A percentile compares a stretch with the other conserved stretches of the same genome.
phyloP scores from a whole-genome alignment of 371 early-diverging fungal genomes.

The Quaeritorhiza haematococci region DNA sequence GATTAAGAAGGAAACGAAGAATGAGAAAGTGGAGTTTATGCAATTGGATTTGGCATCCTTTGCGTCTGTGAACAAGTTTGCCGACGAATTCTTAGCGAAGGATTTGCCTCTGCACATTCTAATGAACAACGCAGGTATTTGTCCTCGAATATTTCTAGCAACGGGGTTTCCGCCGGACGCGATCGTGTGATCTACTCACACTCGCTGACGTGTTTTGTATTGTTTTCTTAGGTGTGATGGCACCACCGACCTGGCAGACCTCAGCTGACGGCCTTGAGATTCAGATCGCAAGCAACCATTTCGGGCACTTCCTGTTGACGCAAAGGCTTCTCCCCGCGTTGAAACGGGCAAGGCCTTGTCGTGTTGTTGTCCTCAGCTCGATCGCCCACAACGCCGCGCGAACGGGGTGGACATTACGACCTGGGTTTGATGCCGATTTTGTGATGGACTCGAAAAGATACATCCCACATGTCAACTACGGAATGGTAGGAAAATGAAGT shows the following conservation, averaged over 20 bases:
- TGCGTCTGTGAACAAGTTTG: constrained; percentile 49
- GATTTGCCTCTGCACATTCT: constrained; percentile 54
- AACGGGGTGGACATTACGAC: no score
- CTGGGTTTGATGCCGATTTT: no score
- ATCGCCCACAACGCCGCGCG: no score
- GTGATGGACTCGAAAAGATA: no score
- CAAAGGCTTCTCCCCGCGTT: constrained; percentile 18
- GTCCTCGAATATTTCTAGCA: no score
- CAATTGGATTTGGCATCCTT: constrained; percentile 55
- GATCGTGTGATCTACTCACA: no score
- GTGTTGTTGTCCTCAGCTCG: background rate
- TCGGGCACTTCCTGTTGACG: constrained; percentile 27
- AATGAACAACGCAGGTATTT: constrained; percentile 40
- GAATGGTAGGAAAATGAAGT: no score
- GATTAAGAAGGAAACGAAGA: constrained; percentile 23
- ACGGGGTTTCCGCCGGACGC: no score
- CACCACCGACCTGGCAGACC: no score
- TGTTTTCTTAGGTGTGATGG: no score
- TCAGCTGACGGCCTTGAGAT: background rate
- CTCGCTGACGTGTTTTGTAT: no score
- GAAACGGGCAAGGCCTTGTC: constrained; percentile 2
- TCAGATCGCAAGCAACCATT: constrained; percentile 18
- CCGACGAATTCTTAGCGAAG: constrained; percentile 40
- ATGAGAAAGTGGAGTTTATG: constrained; percentile 47
- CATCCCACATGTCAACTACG: no score